Conservation (phyloP, 169 alveolate species). For the Besnoitia besnoiti region DNA sequence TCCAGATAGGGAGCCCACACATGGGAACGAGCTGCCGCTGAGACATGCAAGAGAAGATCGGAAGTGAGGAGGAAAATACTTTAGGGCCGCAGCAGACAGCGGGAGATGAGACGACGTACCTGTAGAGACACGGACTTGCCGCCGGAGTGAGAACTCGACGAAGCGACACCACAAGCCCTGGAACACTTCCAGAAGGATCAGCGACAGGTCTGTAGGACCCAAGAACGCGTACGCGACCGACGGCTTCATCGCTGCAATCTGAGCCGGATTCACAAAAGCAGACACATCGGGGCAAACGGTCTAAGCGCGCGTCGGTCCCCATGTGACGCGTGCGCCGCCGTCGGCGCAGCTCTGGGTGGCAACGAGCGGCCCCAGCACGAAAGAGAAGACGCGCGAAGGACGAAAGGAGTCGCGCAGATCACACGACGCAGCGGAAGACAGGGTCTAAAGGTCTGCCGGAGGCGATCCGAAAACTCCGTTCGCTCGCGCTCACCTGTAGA, state of each 20-base stretch:
- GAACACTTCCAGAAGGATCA: neutral
- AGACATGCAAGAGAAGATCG: too few species aligned
- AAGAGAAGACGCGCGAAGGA: too few species aligned
- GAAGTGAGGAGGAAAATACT: neutral
- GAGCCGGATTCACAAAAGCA: neutral
- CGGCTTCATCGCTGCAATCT: neutral
- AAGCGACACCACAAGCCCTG: neutral
- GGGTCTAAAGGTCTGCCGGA: neutral
- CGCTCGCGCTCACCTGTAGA: conserved; percentile 6
- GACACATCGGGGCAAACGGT: neutral
- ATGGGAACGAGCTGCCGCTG: too few species aligned
- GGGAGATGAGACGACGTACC: neutral
- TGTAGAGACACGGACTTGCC: neutral
- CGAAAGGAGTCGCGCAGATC: too few species aligned
- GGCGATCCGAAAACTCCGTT: too few species aligned
- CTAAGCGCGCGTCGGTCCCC: neutral
- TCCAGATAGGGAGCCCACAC: too few species aligned
- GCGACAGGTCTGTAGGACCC: neutral
- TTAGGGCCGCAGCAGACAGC: neutral
- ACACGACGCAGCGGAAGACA: too few species aligned
- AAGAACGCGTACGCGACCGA: neutral
- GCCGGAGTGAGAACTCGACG: conserved; percentile 8
- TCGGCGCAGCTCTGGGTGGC: too few species aligned
- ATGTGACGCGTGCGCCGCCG: too few species aligned
- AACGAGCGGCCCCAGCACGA: too few species aligned